A percentile compares a stretch with the other conserved stretches of the same genome.
These are phyloP conservation scores for Diaporthe ilicicola DNA, from an alignment of 2,329 filamentous ascomycete species.

Conservation along the genomic window DNA sequence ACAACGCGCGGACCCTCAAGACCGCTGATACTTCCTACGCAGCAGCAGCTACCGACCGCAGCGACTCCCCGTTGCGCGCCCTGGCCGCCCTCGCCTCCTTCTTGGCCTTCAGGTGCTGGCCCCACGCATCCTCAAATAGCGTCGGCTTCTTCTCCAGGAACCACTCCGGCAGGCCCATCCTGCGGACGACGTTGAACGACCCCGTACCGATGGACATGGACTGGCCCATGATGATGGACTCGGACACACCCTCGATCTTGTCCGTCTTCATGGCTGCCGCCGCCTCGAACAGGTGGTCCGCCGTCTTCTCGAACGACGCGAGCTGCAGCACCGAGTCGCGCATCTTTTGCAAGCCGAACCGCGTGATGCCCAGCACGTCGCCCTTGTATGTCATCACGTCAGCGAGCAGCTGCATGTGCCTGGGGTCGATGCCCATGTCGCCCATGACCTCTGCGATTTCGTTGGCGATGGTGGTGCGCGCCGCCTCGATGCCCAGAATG, in stretches of 20 bases:
- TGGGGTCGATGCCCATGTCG: conserved; percentile 94
- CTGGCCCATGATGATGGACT: conserved; percentile 99
- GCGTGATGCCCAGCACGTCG: conserved; percentile 93
- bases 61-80: neutral
- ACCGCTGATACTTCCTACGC: conserved; percentile 21
- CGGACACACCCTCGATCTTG: conserved; percentile 89
- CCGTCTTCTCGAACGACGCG: conserved; percentile 97
- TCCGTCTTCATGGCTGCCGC: conserved; percentile 93
- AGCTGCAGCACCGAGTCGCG: conserved; percentile 92
- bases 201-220: conserved; percentile 92
- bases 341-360: conserved; percentile 97
- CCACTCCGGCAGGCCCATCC: conserved; percentile 71
- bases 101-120: conserved; percentile 33
- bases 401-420: conserved; percentile 96
- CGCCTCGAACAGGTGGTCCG: conserved; percentile 95
- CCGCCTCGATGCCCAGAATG: conserved; percentile 94
- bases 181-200: conserved; percentile 86
- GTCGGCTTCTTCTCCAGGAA: conserved; percentile 68
- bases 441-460: conserved; percentile 93
- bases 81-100: conserved; percentile 36
- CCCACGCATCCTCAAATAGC: conserved; percentile 76
- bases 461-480: conserved; percentile 84
- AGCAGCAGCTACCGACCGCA: conserved; percentile 19
- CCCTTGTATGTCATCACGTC: conserved; percentile 99
- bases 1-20: neutral